A percentile compares a stretch with the other conserved stretches of the same genome.
These are phyloP conservation scores for Salix koriyanagi DNA, from an alignment of 345 rosid genomes.

Conservation along the genomic window DNA sequence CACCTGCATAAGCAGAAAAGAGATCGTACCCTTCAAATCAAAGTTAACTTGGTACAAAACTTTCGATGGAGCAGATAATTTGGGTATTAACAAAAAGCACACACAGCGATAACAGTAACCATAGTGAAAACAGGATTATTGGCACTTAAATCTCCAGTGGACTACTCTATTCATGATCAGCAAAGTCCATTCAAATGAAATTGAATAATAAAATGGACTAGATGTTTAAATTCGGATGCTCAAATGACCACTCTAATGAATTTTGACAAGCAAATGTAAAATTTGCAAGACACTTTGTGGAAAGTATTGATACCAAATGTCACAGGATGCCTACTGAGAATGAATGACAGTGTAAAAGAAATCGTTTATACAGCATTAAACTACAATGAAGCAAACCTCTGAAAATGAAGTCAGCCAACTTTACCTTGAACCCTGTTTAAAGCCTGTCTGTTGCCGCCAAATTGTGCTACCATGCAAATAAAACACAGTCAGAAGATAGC, in stretches of 20 bases:
- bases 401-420: not conserved
- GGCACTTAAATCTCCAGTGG: not conserved
- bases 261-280: too few species aligned
- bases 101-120: too few species aligned
- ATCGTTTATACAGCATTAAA: not conserved
- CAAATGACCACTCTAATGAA: too few species aligned
- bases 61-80: too few species aligned
- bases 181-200: too few species aligned
- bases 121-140: not conserved
- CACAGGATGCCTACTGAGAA: too few species aligned
- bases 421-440: constrained; percentile 36
- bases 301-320: not conserved
- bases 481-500: not conserved
- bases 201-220: too few species aligned
- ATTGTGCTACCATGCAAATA: constrained; percentile 18
- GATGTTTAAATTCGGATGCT: too few species aligned
- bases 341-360: not conserved
- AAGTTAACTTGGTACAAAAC: not conserved
- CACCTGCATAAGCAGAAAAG: constrained; percentile 38
- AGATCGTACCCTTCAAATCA: not conserved
- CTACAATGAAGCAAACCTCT: not conserved
- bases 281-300: too few species aligned
- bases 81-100: too few species aligned
- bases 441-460: constrained; percentile 21
- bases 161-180: not conserved